phyloP scores from a whole-genome alignment of 192 early-diverging fungal genomes.

The Coemansia guatemalensis region DNA sequence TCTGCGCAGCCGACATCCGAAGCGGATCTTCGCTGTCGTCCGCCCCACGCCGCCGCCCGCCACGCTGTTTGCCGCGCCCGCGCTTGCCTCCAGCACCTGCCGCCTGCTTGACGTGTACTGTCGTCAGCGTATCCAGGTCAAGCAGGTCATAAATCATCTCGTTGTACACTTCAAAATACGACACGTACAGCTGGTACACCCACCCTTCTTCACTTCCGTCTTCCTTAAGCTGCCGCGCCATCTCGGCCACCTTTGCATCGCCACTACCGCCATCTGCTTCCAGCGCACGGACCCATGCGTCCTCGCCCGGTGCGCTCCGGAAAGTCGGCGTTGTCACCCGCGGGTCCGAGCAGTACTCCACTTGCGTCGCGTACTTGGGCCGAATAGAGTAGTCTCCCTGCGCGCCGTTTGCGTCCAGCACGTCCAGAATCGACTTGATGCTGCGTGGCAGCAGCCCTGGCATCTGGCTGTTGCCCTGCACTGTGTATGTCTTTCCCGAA shows the following conservation, averaged over 20 bases:
- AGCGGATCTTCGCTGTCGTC: slow-evolving; percentile 25
- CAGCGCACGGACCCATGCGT: slow-evolving; percentile 37
- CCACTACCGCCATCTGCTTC: neutral
- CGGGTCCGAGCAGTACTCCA: slow-evolving; percentile 46
- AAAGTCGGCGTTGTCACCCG: slow-evolving; percentile 30
- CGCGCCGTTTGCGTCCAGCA: slow-evolving; percentile 35
- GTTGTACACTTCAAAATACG: slow-evolving; percentile 89
- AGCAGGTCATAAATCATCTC: slow-evolving; percentile 87
- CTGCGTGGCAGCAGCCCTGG: slow-evolving; percentile 62
- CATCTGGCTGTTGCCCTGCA: slow-evolving; percentile 54
- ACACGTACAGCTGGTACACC: slow-evolving; percentile 83
- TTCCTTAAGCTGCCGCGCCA: slow-evolving; percentile 23
- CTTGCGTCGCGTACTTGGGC: slow-evolving; percentile 44
- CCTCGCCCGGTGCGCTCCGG: slow-evolving; percentile 41
- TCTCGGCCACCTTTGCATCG: slow-evolving; percentile 11
- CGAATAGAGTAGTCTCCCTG: slow-evolving; percentile 46
- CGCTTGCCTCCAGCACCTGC: neutral
- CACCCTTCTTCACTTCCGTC: slow-evolving; percentile 33
- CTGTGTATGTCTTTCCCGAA: slow-evolving; percentile 70
- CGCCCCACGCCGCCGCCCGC: slow-evolving; percentile 2
- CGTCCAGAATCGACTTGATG: slow-evolving; percentile 59
- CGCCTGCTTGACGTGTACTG: slow-evolving; percentile 25
- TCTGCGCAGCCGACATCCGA: slow-evolving; percentile 30
- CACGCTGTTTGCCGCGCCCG: slow-evolving; percentile 1
- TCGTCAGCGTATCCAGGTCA: slow-evolving; percentile 49